Conservation (phyloP, 306 rosid genomes). For the Quercus berberidifolia region DNA sequence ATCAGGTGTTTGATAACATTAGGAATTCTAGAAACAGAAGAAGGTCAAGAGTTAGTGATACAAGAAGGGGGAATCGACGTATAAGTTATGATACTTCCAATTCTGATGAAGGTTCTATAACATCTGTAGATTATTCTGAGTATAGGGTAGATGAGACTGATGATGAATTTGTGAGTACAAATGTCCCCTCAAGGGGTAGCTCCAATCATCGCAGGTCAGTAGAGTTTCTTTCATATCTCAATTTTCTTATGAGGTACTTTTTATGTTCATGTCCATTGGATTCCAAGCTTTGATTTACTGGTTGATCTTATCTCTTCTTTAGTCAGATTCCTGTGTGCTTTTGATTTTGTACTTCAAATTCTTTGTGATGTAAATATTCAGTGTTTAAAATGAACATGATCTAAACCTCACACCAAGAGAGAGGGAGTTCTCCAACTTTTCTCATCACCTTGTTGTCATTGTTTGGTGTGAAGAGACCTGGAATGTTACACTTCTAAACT, state of each 20-base stretch:
- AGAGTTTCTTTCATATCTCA: constrained; percentile 6
- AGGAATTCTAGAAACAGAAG: constrained; percentile 89
- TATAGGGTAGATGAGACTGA: constrained; percentile 67
- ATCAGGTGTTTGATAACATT: constrained; percentile 83
- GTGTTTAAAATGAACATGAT: neutral
- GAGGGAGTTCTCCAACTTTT: neutral
- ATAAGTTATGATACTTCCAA: constrained; percentile 71
- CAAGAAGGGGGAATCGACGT: constrained; percentile 68
- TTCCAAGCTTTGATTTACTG: constrained; percentile 2
- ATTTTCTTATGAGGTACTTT: neutral
- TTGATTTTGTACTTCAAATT: neutral
- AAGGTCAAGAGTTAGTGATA: constrained; percentile 59
- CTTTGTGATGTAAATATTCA: neutral
- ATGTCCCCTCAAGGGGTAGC: constrained; percentile 53
- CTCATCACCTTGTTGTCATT: neutral
- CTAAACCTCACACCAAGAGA: neutral
- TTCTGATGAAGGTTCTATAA: constrained; percentile 81
- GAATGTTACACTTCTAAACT: neutral
- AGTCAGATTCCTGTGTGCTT: neutral
- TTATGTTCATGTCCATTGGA: neutral
- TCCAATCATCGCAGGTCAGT: constrained; percentile 69
- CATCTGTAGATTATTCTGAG: constrained; percentile 68
- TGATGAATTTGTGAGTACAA: constrained; percentile 62
- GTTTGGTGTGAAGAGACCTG: neutral
- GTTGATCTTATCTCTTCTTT: neutral